phyloP scores from a whole-genome alignment of 2,329 filamentous ascomycete genomes.

The Apiospora hydei region DNA sequence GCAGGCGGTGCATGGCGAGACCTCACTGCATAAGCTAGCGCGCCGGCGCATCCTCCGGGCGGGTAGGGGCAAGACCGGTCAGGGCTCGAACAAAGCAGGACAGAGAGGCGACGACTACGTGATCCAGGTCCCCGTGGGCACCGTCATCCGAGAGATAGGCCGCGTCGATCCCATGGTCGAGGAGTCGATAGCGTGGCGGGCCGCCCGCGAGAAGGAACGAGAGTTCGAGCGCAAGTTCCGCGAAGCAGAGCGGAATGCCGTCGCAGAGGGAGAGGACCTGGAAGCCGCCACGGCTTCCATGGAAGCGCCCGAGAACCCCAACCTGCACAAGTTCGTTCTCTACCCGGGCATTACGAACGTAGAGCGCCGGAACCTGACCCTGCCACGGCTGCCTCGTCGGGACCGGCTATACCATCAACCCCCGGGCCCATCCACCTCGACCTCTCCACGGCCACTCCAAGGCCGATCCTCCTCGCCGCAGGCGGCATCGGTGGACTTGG shows the following conservation, averaged over 20 bases:
- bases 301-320: conserved; percentile 47
- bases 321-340: conserved; percentile 80
- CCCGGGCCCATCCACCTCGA: conserved; percentile 74
- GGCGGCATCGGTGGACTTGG: conserved; percentile 90
- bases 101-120: conserved; percentile 86
- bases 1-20: conserved; percentile 89
- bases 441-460: conserved; percentile 77
- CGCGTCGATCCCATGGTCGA: conserved; percentile 79
- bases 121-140: conserved; percentile 91
- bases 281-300: conserved; percentile 35
- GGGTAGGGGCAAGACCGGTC: conserved; percentile 77
- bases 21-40: conserved; percentile 89
- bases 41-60: conserved; percentile 78
- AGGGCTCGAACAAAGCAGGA: conserved; percentile 76
- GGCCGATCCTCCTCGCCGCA: conserved; percentile 83
- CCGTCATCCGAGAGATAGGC: conserved; percentile 83
- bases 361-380: conserved; percentile 64
- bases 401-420: conserved; percentile 71
- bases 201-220: conserved; percentile 49
- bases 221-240: conserved; percentile 38
- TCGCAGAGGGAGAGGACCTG: conserved; percentile 51
- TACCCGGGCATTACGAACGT: conserved; percentile 79
- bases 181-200: conserved; percentile 51
- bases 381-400: conserved; percentile 60
- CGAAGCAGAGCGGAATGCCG: conserved; percentile 46